Evolutionary conservation across 2,329 filamentous ascomycete genomes (phyloP).

Genomic region (Diaporthe sp.): DNA sequence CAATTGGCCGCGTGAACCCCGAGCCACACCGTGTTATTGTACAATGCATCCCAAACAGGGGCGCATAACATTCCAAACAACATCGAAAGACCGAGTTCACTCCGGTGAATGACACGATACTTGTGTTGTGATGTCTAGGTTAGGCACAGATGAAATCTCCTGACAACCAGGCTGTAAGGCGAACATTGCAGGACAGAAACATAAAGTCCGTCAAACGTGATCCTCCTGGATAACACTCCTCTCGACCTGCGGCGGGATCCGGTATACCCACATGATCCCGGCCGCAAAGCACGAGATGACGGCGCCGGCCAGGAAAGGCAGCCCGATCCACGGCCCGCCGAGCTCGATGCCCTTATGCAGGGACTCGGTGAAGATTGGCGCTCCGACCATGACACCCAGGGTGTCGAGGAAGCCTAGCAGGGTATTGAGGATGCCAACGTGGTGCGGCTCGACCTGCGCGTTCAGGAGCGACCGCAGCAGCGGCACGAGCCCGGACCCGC

Average conservation of each 20-base stretch:
- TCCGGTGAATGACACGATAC: background rate
- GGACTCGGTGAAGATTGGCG: constrained; percentile 61
- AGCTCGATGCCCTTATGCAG: constrained; percentile 60
- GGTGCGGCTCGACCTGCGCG: constrained; percentile 65
- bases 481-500: constrained; percentile 59
- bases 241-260: constrained; percentile 41
- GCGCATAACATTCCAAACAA: constrained; percentile 1
- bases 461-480: constrained; percentile 66
- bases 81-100: background rate
- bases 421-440: constrained; percentile 68
- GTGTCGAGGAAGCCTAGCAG: constrained; percentile 65
- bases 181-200: background rate
- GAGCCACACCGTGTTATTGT: background rate
- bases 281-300: constrained; percentile 49
- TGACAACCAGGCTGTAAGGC: background rate
- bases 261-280: constrained; percentile 49
- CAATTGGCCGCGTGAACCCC: background rate
- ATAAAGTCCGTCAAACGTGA: background rate
- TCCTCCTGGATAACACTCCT: constrained; percentile 18
- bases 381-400: constrained; percentile 60
- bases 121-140: background rate
- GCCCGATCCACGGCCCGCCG: constrained; percentile 62
- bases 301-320: constrained; percentile 61
- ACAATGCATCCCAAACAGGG: constrained; percentile 10
- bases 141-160: too few relatives aligned